Conservation (phyloP, 352 stramenopile genomes). For the Phytophthora hybrid region DNA sequence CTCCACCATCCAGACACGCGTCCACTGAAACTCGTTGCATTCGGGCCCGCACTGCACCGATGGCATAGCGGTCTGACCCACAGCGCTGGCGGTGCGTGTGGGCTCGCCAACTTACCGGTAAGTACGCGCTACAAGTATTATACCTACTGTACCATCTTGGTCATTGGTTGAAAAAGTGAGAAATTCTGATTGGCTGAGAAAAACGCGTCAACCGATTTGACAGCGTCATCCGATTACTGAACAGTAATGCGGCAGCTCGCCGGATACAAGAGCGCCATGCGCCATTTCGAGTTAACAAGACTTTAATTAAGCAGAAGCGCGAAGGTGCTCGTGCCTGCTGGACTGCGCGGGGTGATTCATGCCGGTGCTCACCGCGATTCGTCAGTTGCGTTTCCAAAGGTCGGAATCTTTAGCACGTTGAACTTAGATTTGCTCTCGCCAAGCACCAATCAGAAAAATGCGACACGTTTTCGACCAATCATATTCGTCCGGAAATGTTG, state of each 20-base stretch:
- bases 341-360: background rate
- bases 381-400: constrained; percentile 25
- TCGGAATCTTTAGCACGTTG: constrained; percentile 19
- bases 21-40: background rate
- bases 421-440: constrained; percentile 19
- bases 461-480: background rate
- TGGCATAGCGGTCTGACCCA: too few species aligned
- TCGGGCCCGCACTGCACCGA: too few species aligned
- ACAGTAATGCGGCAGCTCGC: too few species aligned
- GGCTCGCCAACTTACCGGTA: too few species aligned
- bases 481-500: background rate
- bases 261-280: too few species aligned
- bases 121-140: too few species aligned
- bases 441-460: constrained; percentile 4
- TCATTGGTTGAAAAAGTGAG: background rate
- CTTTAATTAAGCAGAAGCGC: background rate
- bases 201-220: background rate
- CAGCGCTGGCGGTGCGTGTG: too few species aligned
- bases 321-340: background rate
- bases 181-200: constrained; percentile 1
- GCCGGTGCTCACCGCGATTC: background rate
- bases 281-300: too few species aligned
- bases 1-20: background rate
- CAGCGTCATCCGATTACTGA: background rate
- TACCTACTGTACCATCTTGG: background rate